Percentiles rank a stretch among this genome's conserved stretches.
Conservation (phyloP, 257 asterid genomes). For the Lithospermum erythrorhizon region DNA sequence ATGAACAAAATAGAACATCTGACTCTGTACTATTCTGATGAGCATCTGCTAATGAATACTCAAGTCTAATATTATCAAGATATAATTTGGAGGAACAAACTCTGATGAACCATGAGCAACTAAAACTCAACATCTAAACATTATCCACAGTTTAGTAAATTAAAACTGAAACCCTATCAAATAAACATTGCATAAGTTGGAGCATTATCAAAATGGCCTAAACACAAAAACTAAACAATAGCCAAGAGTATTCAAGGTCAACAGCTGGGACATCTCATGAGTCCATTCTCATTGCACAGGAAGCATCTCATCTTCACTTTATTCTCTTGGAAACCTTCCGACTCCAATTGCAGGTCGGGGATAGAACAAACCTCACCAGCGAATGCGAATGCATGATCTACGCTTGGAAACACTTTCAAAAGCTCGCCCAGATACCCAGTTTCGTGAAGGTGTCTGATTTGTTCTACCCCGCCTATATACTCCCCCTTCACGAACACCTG, state of each 20-base stretch:
- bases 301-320: slow-evolving; percentile 51
- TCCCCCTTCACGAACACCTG: slow-evolving; percentile 57
- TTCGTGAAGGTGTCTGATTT: slow-evolving; percentile 63
- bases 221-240: background rate
- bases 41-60: background rate
- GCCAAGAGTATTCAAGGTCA: background rate
- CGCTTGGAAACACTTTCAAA: slow-evolving; percentile 45
- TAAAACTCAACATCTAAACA: background rate
- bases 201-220: background rate
- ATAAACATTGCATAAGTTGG: background rate
- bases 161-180: background rate
- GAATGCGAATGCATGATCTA: slow-evolving; percentile 45
- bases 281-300: slow-evolving; percentile 82
- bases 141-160: too few relatives aligned
- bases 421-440: slow-evolving; percentile 58
- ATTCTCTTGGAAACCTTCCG: slow-evolving; percentile 50
- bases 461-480: slow-evolving; percentile 72
- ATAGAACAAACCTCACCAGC: slow-evolving; percentile 86
- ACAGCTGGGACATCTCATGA: slow-evolving; percentile 65
- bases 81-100: background rate
- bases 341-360: slow-evolving; percentile 78
- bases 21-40: background rate
- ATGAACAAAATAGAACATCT: too few relatives aligned
- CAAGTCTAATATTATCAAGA: background rate
- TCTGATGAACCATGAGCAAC: background rate